Evolutionary conservation across 1,284 basidiomycete genomes (phyloP).

Genomic region (Cutaneotrichosporon cutaneum): DNA sequence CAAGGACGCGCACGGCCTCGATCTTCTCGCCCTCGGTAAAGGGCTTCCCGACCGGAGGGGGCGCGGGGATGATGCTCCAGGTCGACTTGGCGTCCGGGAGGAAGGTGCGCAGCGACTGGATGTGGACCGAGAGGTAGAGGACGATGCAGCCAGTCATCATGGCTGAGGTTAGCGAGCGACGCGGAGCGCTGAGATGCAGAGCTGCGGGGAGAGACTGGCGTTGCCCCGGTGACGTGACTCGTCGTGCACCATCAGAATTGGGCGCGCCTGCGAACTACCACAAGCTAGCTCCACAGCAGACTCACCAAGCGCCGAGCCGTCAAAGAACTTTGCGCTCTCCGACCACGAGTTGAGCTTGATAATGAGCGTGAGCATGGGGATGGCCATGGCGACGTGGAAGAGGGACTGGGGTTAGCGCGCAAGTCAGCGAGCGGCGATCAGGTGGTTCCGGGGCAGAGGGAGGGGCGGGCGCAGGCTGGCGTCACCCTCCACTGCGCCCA

Average conservation of each 20-base stretch:
- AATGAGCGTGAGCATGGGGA: conserved; percentile 69
- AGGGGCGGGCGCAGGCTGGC: no score
- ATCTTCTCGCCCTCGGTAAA: conserved; percentile 66
- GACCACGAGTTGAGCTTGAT: conserved; percentile 79
- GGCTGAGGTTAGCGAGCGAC: conserved; percentile 57
- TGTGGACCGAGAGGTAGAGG: conserved; percentile 74
- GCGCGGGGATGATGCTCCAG: conserved; percentile 47
- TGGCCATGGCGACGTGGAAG: conserved; percentile 73
- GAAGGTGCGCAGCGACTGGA: conserved; percentile 69
- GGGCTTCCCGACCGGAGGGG: conserved; percentile 58
- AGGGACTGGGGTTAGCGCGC: conserved; percentile 60
- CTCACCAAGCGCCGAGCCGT: conserved; percentile 76
- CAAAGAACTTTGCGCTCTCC: conserved; percentile 88
- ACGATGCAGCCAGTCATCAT: conserved; percentile 71
- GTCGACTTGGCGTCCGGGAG: conserved; percentile 44
- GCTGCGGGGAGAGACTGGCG: no score
- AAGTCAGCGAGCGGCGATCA: not conserved
- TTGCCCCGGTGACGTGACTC: no score
- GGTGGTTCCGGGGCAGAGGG: no score
- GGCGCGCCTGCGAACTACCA: no score
- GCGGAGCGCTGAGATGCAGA: no score
- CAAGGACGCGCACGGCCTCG: conserved; percentile 73
- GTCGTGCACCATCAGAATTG: no score
- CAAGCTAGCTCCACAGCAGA: no score
- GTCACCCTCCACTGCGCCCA: no score